A percentile compares a stretch with the other conserved stretches of the same genome.
These are phyloP conservation scores for Torulaspora globosa DNA, from an alignment of 1,139 yeast genomes.

Conservation along the genomic window DNA sequence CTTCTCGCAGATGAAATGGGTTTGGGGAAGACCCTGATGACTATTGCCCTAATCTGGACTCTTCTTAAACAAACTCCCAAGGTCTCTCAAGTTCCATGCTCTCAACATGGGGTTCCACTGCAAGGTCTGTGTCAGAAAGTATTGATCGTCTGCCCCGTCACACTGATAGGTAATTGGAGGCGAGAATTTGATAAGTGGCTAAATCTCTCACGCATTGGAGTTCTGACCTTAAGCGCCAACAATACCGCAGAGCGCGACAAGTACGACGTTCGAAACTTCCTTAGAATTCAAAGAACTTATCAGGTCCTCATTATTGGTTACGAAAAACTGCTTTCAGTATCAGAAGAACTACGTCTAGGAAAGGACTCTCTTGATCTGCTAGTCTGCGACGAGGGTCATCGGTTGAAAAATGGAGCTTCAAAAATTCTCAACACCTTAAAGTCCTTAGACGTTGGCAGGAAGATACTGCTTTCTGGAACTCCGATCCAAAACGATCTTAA, in stretches of 20 bases:
- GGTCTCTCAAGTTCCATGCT: conserved; percentile 26
- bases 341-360: conserved; percentile 47
- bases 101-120: conserved; percentile 32
- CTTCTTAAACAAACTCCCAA: conserved; percentile 69
- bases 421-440: conserved; percentile 65
- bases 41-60: conserved; percentile 83
- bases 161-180: conserved; percentile 84
- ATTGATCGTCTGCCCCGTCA: conserved; percentile 86
- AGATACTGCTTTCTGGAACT: conserved; percentile 78
- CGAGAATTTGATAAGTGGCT: conserved; percentile 89
- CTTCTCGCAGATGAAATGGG: conserved; percentile 97
- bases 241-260: conserved; percentile 52
- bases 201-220: conserved; percentile 58
- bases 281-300: conserved; percentile 60
- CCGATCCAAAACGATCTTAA: conserved; percentile 89
- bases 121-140: conserved; percentile 45
- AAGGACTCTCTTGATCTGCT: conserved; percentile 57
- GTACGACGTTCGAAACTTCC: conserved; percentile 57
- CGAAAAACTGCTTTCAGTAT: conserved; percentile 50
- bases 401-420: conserved; percentile 66
- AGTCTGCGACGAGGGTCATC: conserved; percentile 94
- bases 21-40: conserved; percentile 84
- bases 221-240: conserved; percentile 50
- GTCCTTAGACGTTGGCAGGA: conserved; percentile 50
- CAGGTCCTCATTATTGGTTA: conserved; percentile 85